Evolutionary conservation across 768 basidiomycete species (phyloP), one percentile per base, ranked within the genome.

Genomic region (Lentinula lateritia): DNA sequence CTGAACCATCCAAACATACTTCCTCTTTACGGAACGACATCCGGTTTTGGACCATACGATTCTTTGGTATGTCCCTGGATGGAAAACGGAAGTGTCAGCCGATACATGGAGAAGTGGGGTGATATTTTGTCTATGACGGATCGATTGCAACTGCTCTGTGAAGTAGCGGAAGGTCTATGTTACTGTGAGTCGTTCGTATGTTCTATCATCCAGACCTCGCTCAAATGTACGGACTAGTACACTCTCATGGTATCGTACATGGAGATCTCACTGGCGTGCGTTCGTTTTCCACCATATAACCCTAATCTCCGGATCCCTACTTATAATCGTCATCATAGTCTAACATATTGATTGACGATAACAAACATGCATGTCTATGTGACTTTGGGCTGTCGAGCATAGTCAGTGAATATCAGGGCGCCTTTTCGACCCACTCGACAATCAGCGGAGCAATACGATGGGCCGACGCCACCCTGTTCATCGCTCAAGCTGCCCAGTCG

Each of bases 311-410:
- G 28, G 3, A 34, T 13, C 16, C n/a, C 15, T 38, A 8, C 35
- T 12, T 2, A 34, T 10, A 12, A 28, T 23, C 16, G 3, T 28
- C 28, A 28, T 28, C 0, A 28, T 68, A 81, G 80, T 73, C 79
- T 0, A 83, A 83, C 53, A 70, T 83, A 50, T 74, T 83, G 5
- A 72, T 83, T 38, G 69, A 78, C 59, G 70, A 70, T 46, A 68
- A 76, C 16, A 75, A 76, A 20, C 74, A 75, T 35, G 80, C 76
- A 0, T 75, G 75, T 32, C 66, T 83, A 6, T 73, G 74, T 35
- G 80, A 83, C 61, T 81, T 83, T 58, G 80, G 81, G 3, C 65
- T 83, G 2, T 82, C 80, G 2, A 74, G 68, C 23, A 69, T 82
- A 55, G 63, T 72, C 38, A 69, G 68, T 0, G 73, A 78, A 39